Conservation (phyloP, 129 eudicot species). For the Lactuca sativa region DNA sequence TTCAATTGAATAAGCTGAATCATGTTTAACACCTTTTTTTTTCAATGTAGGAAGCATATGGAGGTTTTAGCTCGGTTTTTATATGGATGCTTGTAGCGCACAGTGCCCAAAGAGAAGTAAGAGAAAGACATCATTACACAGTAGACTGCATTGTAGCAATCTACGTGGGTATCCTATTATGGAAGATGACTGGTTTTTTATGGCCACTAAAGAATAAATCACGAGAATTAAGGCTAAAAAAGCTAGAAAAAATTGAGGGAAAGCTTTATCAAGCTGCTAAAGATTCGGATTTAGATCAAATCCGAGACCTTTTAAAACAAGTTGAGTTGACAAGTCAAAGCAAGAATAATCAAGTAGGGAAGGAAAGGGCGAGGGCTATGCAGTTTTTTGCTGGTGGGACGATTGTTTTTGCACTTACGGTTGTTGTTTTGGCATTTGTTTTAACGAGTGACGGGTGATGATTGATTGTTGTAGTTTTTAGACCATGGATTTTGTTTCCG, state of each 20-base stretch:
- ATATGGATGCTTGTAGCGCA: slow-evolving; percentile 87
- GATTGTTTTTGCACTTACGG: slow-evolving; percentile 55
- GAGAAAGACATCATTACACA: slow-evolving; percentile 93
- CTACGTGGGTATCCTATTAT: slow-evolving; percentile 80
- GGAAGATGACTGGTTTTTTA: slow-evolving; percentile 86
- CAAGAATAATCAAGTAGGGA: slow-evolving; percentile 31
- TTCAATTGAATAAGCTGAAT: neutral
- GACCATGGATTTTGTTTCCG: slow-evolving; percentile 3
- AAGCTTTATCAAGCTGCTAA: slow-evolving; percentile 82
- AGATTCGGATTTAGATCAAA: slow-evolving; percentile 75
- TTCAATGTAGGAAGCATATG: slow-evolving; percentile 86
- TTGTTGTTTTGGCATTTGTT: slow-evolving; percentile 74
- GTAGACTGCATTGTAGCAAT: slow-evolving; percentile 83
- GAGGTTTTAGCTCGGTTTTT: slow-evolving; percentile 77
- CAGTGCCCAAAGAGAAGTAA: slow-evolving; percentile 94
- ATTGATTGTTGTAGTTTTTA: slow-evolving; percentile 5
- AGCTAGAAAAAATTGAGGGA: slow-evolving; percentile 65
- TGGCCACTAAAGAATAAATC: slow-evolving; percentile 66
- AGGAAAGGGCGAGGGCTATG: slow-evolving; percentile 50
- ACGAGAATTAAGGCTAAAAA: slow-evolving; percentile 43
- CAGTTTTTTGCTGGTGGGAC: slow-evolving; percentile 76
- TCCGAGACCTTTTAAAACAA: slow-evolving; percentile 67
- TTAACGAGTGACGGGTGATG: slow-evolving; percentile 75
- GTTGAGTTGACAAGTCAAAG: slow-evolving; percentile 45
- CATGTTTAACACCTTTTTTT: neutral